phyloP scores from a whole-genome alignment of 495 filamentous ascomycete species.

The Penicillium pancosmium region DNA sequence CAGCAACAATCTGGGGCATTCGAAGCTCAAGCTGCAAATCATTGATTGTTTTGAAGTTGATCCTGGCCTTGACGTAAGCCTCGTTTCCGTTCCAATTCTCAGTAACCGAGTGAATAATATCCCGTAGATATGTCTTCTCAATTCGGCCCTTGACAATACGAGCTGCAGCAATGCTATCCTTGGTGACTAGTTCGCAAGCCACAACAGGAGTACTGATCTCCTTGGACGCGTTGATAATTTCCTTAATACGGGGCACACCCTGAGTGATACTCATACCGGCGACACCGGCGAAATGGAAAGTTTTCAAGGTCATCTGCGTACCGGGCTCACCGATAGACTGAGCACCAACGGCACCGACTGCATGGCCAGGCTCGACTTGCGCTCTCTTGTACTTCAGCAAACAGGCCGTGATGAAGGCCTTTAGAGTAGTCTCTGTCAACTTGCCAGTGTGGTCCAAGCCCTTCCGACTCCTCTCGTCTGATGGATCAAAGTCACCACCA shows the following conservation, averaged over 20 bases:
- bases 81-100: conserved; percentile 79
- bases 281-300: conserved; percentile 99
- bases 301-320: conserved; percentile 99
- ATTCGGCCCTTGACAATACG: conserved; percentile 88
- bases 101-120: conserved; percentile 75
- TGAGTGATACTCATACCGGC: conserved; percentile 98
- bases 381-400: conserved; percentile 87
- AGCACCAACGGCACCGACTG: conserved; percentile 95
- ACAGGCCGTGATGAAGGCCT: conserved; percentile 77
- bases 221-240: conserved; percentile 98
- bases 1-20: conserved; percentile 65
- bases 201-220: conserved; percentile 94
- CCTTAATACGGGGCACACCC: conserved; percentile 98
- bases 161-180: conserved; percentile 69
- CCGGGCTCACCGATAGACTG: conserved; percentile 98
- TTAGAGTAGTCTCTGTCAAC: conserved; percentile 71
- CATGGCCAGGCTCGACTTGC: conserved; percentile 89
- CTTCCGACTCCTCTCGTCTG: conserved; percentile 42
- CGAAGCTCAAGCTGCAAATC: conserved; percentile 77
- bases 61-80: conserved; percentile 70
- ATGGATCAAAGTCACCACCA: conserved; percentile 41
- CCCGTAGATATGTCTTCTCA: conserved; percentile 60
- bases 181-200: conserved; percentile 74
- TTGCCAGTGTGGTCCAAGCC: conserved; percentile 74
- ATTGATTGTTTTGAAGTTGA: conserved; percentile 76